A percentile compares a stretch with the other conserved stretches of the same genome.
Conservation (phyloP, 176 grass and related monocot genomes). For the Chloris gayana region DNA sequence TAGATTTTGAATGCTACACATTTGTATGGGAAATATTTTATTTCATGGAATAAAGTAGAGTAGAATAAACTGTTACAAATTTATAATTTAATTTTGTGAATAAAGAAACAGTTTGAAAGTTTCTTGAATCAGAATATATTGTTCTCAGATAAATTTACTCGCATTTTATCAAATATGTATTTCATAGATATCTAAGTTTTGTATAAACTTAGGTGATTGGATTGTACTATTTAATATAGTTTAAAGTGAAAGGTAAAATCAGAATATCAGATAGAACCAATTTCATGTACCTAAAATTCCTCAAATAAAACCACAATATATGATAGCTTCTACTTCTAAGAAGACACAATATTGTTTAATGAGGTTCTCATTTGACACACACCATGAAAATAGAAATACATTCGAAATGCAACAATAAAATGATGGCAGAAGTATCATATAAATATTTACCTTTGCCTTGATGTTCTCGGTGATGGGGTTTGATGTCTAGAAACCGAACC, state of each 20-base stretch:
- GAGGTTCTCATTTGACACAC: background rate
- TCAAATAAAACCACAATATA: background rate
- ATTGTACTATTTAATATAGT: background rate
- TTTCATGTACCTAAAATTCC: background rate
- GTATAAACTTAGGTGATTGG: background rate
- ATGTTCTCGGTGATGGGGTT: constrained; percentile 9
- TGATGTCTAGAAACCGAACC: constrained; percentile 28
- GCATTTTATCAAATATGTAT: background rate
- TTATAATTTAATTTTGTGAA: background rate
- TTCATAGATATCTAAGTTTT: background rate
- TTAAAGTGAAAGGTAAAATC: background rate
- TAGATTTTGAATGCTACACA: background rate
- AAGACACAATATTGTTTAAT: no score
- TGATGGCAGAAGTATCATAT: background rate
- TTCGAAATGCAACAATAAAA: constrained; percentile 18
- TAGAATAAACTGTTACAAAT: background rate
- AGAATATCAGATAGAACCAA: background rate
- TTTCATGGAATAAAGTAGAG: background rate
- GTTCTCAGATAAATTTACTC: background rate
- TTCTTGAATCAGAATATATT: background rate
- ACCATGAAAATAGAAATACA: background rate
- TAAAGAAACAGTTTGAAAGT: background rate
- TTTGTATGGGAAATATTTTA: background rate
- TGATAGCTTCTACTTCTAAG: background rate
- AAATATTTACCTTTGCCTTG: constrained; percentile 44